Base-by-base conservation (phyloP, 225 moss, liverwort and hornwort genomes). In the Lunularia cruciata region DNA sequence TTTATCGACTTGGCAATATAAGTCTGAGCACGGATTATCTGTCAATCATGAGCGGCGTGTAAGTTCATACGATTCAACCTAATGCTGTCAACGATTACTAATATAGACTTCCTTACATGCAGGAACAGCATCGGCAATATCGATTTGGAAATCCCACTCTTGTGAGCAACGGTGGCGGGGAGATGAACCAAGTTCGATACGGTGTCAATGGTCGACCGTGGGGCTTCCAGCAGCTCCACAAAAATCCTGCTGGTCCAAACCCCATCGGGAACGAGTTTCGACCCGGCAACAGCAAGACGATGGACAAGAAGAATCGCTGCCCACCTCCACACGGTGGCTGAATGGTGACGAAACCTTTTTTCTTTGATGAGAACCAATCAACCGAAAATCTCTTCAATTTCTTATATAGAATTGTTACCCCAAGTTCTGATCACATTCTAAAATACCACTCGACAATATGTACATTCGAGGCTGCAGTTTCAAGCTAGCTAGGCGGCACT, bases 201-300 rank as follows among this genome's bases (percentile, higher is more conserved):
- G 43, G 43, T 11, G 43, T 43, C 12, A 43, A 43, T 43, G 43
- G 43, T n/a, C 49, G 19, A n/a, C 7, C 49, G 49, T 67, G 67
- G 67, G 48, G 36, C 52, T 67, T 67, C 67, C 67, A 67, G 19
- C 67, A 51, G 67, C 57, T 83, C 68, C 82, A 78, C 78, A 78
- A 73, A 68, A 78, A 72, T 68, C 78, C 82, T n/a, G 82, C 78
- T 4, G 82, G 82, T 39, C 82, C 82, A 20, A 83, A 83, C 69
- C 82, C 82, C 31, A 78, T 78, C 40, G 82, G 82, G 28, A 83
- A 83, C 67, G 82, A 78, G 67, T 75, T 62, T 47, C 53, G 75
- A 23, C 75, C 75, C 14, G 68, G 63, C 32, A 49, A 74, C 55
- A 73, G 51, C n/a, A 48, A 62, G 32, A 71, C 70, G 61, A 42